phyloP scores from a whole-genome alignment of 257 asterid species.

The Rauvolfia tetraphylla region DNA sequence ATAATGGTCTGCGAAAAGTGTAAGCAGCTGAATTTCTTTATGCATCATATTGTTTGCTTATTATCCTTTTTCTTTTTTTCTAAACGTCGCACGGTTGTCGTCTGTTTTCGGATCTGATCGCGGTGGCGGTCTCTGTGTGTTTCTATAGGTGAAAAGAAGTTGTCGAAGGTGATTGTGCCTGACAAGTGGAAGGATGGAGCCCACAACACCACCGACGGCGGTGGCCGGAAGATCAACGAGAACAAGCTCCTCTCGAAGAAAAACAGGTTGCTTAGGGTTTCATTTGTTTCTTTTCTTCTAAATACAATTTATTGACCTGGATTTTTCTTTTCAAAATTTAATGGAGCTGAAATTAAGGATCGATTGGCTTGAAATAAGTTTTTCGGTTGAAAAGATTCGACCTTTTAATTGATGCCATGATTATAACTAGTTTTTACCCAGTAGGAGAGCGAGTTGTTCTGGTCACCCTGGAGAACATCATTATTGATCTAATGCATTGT shows the following conservation, averaged over 20 bases:
- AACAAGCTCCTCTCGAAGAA: conserved; percentile 96
- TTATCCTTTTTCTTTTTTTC: no score
- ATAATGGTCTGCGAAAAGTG: conserved; percentile 89
- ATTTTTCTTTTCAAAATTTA: not conserved
- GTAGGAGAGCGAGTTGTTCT: not conserved
- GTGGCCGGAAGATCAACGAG: conserved; percentile 98
- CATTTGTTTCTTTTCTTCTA: not conserved
- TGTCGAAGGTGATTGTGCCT: conserved; percentile 88
- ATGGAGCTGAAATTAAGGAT: not conserved
- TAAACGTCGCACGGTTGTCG: not conserved
- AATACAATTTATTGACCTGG: not conserved
- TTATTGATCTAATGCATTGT: not conserved
- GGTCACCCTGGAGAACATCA: not conserved
- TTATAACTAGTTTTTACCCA: not conserved
- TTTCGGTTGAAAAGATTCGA: not conserved
- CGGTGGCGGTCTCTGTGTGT: not conserved
- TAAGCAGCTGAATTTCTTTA: conserved; percentile 19
- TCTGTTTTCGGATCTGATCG: not conserved
- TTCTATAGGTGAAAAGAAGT: conserved; percentile 84
- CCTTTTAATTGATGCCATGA: not conserved
- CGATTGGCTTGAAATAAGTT: not conserved
- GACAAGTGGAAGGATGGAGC: conserved; percentile 99
- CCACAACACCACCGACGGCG: conserved; percentile 77
- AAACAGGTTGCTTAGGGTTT: conserved; percentile 43
- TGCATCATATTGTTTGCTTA: not conserved